Base-by-base conservation (phyloP, 148 eudicot species). In the Pouteria glomerata region DNA sequence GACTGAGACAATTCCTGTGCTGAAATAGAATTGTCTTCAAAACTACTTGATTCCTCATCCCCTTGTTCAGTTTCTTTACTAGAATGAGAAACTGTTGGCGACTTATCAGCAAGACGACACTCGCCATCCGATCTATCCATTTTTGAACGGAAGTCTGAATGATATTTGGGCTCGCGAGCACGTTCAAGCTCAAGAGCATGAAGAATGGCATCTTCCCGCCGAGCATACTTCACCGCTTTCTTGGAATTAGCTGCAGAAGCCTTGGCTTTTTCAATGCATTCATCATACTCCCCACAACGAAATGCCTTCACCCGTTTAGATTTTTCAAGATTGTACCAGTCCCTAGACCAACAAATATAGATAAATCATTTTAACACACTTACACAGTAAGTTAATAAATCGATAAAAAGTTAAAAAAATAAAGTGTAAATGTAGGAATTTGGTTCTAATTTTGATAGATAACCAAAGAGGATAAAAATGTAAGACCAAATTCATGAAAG, bases 131-230 rank as follows among this genome's bases (percentile, higher is more conserved):
- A 66, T 31, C 47, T 69, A 69, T 77, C 77, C 27, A 57, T 18
- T 34, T 31, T 30, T 58, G 76, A 55, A 48, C 57, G 19, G 19
- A 63, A 27, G 58, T 75, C 73, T 27, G 76, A 71, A 44, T 37
- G 47, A 33, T 80, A 74, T 78, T 82, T 80, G 50, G 77, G 75
- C 42, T 73, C 57, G 42, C 51, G 72, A 72, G 85, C 73, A 70
- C 78, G 82, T 82, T 94, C 98, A 60, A 94, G 82, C 78, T 90
- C 91, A 66, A 91, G 95, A 47, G 98, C 98, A 72, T 80, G 82
- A 74, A 94, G 53, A 75, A 94, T 94, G n/a, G 98, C 98, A 63
- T 87, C 85, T 72, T 90, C 97, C 27, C 92, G 78, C 47, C 90
- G 81, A 57, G 92, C 90, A 79, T 91, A 86, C 72, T 85, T 94